phyloP scores from a whole-genome alignment of 2,329 filamentous ascomycete species.

The Botrytis pseudocinerea region DNA sequence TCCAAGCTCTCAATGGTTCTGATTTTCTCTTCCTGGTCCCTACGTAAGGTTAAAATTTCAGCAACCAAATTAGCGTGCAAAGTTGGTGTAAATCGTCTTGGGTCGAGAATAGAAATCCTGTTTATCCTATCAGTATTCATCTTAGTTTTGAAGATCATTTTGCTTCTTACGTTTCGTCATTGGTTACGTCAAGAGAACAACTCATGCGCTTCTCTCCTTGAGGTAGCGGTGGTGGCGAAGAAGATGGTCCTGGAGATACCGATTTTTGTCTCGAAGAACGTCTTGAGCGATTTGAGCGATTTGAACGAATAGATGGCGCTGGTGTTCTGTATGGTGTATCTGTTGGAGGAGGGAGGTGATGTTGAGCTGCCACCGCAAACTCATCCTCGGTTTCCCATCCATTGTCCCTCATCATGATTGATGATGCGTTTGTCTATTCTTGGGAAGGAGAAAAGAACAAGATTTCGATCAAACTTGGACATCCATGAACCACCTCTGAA shows the following conservation, averaged over 20 bases:
- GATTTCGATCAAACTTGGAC: conserved; percentile 9
- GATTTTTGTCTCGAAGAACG: conserved; percentile 61
- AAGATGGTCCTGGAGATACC: conserved; percentile 62
- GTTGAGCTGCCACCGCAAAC: conserved; percentile 54
- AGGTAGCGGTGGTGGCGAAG: conserved; percentile 58
- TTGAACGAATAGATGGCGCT: conserved; percentile 46
- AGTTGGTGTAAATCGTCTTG: conserved; percentile 90
- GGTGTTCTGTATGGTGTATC: conserved; percentile 73
- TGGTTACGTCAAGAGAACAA: conserved; percentile 58
- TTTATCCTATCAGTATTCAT: conserved; percentile 27
- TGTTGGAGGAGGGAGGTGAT: conserved; percentile 67
- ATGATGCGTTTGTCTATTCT: conserved; percentile 8
- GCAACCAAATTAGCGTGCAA: conserved; percentile 92
- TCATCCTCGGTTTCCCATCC: conserved; percentile 66
- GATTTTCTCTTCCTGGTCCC: conserved; percentile 88
- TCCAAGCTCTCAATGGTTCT: conserved; percentile 86
- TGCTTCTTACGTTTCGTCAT: conserved; percentile 56
- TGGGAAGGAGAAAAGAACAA: conserved; percentile 1
- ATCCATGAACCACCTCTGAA: conserved; percentile 9
- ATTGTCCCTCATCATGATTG: conserved; percentile 46
- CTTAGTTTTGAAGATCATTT: background rate
- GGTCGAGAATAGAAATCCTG: conserved; percentile 70
- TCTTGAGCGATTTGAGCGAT: conserved; percentile 52
- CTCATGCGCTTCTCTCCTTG: conserved; percentile 52
- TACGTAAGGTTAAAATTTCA: conserved; percentile 82